A percentile compares a stretch with the other conserved stretches of the same genome.
These are phyloP conservation scores for Tuctoria greenei DNA, from an alignment of 176 grass and related monocot species.

Conservation along the genomic window DNA sequence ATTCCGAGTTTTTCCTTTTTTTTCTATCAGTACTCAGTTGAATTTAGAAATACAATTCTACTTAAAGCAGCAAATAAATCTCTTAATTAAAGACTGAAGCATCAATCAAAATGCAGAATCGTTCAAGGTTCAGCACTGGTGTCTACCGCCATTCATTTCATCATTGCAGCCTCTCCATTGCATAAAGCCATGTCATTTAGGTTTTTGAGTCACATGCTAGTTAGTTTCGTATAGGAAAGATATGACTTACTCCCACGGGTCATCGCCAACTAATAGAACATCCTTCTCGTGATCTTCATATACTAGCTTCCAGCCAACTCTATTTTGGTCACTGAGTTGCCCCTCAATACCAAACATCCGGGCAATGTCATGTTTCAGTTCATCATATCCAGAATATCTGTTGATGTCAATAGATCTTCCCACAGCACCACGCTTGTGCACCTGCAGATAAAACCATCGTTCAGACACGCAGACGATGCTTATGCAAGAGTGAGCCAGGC, in stretches of 20 bases:
- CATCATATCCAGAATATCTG: conserved; percentile 71
- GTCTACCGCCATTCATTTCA: background rate
- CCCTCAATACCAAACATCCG: conserved; percentile 83
- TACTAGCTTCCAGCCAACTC: conserved; percentile 80
- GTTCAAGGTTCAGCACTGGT: background rate
- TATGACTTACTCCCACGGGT: conserved; percentile 87
- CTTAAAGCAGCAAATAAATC: background rate
- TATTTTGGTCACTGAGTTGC: conserved; percentile 70
- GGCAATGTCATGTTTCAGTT: conserved; percentile 63
- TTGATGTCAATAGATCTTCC: conserved; percentile 81
- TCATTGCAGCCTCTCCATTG: conserved; percentile 6
- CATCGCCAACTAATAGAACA: conserved; percentile 81
- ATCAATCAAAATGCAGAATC: background rate
- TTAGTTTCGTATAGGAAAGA: conserved; percentile 10
- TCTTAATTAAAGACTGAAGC: conserved; percentile 3
- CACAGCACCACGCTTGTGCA: conserved; percentile 78
- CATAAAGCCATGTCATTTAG: conserved; percentile 14
- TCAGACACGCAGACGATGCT: conserved; percentile 24
- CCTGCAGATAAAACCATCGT: conserved; percentile 42
- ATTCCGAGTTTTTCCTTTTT: background rate
- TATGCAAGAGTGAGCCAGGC: background rate
- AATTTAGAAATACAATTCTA: conserved; percentile 13
- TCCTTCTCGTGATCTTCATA: conserved; percentile 86
- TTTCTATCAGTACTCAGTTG: conserved; percentile 10
- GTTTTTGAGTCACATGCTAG: background rate